phyloP scores from a whole-genome alignment of 2,329 filamentous ascomycete species.

The Cladosporium sp. region DNA sequence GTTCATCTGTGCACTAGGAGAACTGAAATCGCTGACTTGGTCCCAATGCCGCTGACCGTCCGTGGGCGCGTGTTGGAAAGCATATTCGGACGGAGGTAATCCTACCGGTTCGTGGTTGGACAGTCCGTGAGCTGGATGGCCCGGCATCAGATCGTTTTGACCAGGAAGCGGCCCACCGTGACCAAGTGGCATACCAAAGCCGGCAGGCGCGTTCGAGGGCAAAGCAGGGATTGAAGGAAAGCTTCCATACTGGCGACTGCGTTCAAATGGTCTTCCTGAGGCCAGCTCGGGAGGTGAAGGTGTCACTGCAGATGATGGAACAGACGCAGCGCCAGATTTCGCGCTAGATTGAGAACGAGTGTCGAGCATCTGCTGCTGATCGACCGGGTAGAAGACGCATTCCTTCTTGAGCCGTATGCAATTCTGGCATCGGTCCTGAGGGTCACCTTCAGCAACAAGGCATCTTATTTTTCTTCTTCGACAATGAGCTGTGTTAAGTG shows the following conservation, averaged over 20 bases:
- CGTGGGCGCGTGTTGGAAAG: not conserved
- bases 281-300: slow-evolving; percentile 20
- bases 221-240: slow-evolving; percentile 15
- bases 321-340: slow-evolving; percentile 19
- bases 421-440: slow-evolving; percentile 76
- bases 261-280: slow-evolving; percentile 16
- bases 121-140: not conserved
- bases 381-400: slow-evolving; percentile 87
- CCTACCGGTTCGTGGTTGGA: not conserved
- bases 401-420: slow-evolving; percentile 94
- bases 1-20: not conserved
- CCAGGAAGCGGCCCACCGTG: not conserved
- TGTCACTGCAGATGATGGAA: slow-evolving; percentile 25
- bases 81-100: not conserved
- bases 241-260: slow-evolving; percentile 16
- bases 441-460: slow-evolving; percentile 68
- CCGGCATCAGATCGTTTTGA: not conserved
- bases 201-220: slow-evolving; percentile 6
- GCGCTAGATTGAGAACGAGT: slow-evolving; percentile 21
- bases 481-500: slow-evolving; percentile 66
- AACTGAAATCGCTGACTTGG: not conserved
- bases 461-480: slow-evolving; percentile 91
- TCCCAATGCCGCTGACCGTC: slow-evolving; percentile 7
- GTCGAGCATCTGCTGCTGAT: slow-evolving; percentile 39
- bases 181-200: not conserved